phyloP scores from a whole-genome alignment of 2,329 filamentous ascomycete genomes.

The Magnaporthiopsis incrustans region DNA sequence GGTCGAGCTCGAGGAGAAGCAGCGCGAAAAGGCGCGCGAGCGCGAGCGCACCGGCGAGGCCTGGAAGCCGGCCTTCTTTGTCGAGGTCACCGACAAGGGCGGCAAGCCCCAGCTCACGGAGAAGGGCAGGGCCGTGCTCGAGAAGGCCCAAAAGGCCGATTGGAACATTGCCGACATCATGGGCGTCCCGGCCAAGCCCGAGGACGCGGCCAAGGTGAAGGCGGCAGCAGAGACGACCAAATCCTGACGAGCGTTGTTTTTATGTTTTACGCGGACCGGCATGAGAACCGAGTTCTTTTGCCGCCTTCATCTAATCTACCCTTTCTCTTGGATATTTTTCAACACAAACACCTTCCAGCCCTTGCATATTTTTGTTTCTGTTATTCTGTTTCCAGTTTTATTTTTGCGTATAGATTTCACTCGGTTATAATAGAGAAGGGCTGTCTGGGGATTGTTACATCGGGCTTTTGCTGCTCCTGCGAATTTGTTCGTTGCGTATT shows the following conservation, averaged over 20 bases:
- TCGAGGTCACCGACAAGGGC: conserved; percentile 45
- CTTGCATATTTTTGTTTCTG: background rate
- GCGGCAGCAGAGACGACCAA: background rate
- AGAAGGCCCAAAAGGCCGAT: conserved; percentile 43
- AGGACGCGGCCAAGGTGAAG: background rate
- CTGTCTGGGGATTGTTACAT: too few species aligned
- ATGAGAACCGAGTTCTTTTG: background rate
- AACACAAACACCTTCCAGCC: background rate
- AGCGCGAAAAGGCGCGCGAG: conserved; percentile 76
- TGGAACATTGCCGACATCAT: conserved; percentile 31
- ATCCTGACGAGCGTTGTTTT: background rate
- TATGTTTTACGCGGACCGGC: background rate
- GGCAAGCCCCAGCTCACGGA: conserved; percentile 48
- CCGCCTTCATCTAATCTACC: background rate
- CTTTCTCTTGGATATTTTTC: background rate
- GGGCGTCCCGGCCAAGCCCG: conserved; percentile 8
- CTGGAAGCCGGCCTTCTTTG: conserved; percentile 89
- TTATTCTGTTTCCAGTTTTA: too few species aligned
- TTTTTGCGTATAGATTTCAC: background rate
- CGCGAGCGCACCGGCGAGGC: conserved; percentile 60
- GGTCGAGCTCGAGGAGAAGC: conserved; percentile 82
- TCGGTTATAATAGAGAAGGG: background rate
- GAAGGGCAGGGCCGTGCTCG: conserved; percentile 42
- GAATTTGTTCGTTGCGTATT: background rate
- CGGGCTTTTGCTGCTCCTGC: background rate